Evolutionary conservation across 805 yeast genomes (phyloP).

Genomic region (Tetrapisispora namnaoensis): DNA sequence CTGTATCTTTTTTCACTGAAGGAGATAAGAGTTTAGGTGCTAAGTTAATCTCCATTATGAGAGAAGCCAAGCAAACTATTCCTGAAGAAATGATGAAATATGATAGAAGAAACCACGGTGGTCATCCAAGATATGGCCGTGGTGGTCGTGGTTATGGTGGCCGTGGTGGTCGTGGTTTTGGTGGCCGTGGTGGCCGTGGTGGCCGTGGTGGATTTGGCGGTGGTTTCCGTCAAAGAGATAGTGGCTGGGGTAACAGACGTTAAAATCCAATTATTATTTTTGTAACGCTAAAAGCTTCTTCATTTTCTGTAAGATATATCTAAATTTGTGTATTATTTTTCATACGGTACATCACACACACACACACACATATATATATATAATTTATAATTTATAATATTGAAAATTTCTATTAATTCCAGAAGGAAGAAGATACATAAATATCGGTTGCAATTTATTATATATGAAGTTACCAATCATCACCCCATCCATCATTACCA

Average conservation of each 20-base stretch:
- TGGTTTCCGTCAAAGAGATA: conserved; percentile 25
- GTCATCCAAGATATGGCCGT: conserved; percentile 49
- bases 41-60: conserved; percentile 78
- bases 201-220: conserved; percentile 31
- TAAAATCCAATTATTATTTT: neutral
- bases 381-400: no score
- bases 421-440: no score
- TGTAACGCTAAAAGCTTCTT: neutral
- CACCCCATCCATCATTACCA: conserved; percentile 10
- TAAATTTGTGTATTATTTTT: neutral
- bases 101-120: conserved; percentile 60
- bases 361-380: no score
- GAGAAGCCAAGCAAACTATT: conserved; percentile 89
- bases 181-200: conserved; percentile 30
- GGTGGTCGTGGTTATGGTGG: conserved; percentile 44
- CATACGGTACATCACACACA: no score
- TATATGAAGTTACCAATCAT: conserved; percentile 4
- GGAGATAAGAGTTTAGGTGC: conserved; percentile 83
- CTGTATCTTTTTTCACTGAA: conserved; percentile 86
- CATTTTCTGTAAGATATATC: neutral
- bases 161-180: conserved; percentile 40
- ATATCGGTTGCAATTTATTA: no score
- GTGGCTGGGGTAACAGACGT: conserved; percentile 28
- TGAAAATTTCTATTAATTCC: no score
- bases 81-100: conserved; percentile 71